Evolutionary conservation across 1,284 basidiomycete species (phyloP).

Genomic region (Trametes pubescens): DNA sequence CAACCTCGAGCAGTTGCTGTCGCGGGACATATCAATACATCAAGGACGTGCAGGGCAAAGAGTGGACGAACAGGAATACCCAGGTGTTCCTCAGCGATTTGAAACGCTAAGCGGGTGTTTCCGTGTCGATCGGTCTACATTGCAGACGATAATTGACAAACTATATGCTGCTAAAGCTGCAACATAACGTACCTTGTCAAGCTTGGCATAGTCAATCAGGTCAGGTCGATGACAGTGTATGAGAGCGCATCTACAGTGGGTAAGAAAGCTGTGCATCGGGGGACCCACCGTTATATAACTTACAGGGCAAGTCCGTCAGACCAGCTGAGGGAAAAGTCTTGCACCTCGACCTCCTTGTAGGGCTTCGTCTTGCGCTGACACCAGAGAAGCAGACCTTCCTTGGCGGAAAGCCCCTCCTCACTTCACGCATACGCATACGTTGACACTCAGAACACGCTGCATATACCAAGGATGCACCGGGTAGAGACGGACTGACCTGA

Average conservation of each 20-base stretch:
- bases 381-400: constrained; percentile 96
- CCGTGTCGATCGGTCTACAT: constrained; percentile 74
- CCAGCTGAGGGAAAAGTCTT: constrained; percentile 94
- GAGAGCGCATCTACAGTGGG: constrained; percentile 81
- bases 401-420: constrained; percentile 96
- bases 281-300: neutral
- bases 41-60: constrained; percentile 14
- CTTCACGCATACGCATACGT: constrained; percentile 55
- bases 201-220: constrained; percentile 85
- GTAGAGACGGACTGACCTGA: constrained; percentile 71
- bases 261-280: neutral
- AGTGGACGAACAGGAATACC: constrained; percentile 80
- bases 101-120: constrained; percentile 88
- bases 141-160: constrained; percentile 4
- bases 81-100: constrained; percentile 85
- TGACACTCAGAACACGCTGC: constrained; percentile 13
- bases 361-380: constrained; percentile 95
- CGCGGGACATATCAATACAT: constrained; percentile 13
- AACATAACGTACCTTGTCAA: constrained; percentile 73
- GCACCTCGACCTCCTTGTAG: constrained; percentile 92
- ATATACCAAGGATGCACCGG: neutral
- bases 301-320: constrained; percentile 94
- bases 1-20: constrained; percentile 94
- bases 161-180: neutral
- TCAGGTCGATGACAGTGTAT: constrained; percentile 98